phyloP scores from a whole-genome alignment of 257 asterid genomes.

The Gentiana macrophylla region DNA sequence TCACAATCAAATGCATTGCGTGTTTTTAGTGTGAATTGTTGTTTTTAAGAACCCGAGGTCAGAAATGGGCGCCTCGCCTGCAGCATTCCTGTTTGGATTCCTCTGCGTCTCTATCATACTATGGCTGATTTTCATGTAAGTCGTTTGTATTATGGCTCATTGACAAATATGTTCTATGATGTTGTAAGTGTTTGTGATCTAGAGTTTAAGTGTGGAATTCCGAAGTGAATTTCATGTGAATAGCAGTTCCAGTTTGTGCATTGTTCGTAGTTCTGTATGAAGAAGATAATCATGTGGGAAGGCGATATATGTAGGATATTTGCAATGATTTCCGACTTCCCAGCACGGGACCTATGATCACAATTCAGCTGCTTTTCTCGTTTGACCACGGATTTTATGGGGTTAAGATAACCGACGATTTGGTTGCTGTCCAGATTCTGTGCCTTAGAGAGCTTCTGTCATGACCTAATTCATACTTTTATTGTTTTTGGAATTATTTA shows the following conservation, averaged over 20 bases:
- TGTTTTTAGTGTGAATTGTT: slow-evolving; percentile 1
- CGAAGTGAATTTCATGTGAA: background rate
- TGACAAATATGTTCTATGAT: background rate
- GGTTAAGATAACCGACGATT: no score
- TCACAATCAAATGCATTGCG: slow-evolving; percentile 6
- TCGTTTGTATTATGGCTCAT: slow-evolving; percentile 2
- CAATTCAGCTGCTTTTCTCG: background rate
- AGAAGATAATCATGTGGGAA: no score
- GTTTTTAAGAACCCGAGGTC: slow-evolving; percentile 5
- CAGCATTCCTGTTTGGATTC: slow-evolving; percentile 80
- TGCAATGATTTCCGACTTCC: no score
- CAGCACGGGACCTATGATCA: background rate
- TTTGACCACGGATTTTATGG: background rate
- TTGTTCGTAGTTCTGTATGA: background rate
- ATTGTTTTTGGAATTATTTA: no score
- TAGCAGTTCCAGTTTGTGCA: background rate
- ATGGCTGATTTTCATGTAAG: slow-evolving; percentile 91
- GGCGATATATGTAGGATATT: no score
- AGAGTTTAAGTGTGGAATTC: background rate
- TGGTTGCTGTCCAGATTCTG: no score
- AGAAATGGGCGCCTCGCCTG: slow-evolving; percentile 81
- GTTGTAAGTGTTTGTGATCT: background rate
- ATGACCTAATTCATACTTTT: no score
- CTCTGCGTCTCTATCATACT: slow-evolving; percentile 64
- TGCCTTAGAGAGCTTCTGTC: no score